Evolutionary conservation across 768 basidiomycete genomes (phyloP).

Genomic region (Rubroboletus pulcherrimus): DNA sequence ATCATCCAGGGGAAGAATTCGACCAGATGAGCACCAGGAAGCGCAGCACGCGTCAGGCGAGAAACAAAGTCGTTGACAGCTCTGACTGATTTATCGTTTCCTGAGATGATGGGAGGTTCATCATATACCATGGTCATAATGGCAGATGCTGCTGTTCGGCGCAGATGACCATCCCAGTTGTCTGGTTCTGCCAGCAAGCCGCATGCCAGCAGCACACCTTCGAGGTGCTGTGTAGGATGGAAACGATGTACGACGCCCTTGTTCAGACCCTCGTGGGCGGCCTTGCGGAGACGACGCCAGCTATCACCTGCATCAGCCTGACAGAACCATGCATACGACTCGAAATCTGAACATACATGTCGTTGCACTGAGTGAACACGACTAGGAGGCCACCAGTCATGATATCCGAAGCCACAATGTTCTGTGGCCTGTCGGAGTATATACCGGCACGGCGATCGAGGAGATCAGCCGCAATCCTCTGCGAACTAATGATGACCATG

Average conservation of each 20-base stretch:
- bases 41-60: conserved; percentile 31
- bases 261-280: conserved; percentile 4
- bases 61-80: conserved; percentile 20
- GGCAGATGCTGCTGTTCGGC: conserved; percentile 27
- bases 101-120: conserved; percentile 8
- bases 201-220: conserved; percentile 11
- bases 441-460: conserved; percentile 34
- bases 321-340: background rate
- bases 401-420: conserved; percentile 30
- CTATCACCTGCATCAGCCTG: background rate
- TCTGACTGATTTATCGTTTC: conserved; percentile 1
- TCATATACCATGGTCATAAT: conserved; percentile 28
- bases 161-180: conserved; percentile 32
- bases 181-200: conserved; percentile 25
- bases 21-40: conserved; percentile 36
- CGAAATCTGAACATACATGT: conserved; percentile 2
- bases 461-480: conserved; percentile 33
- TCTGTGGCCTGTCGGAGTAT: conserved; percentile 33
- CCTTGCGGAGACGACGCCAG: conserved; percentile 10
- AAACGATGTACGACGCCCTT: conserved; percentile 2
- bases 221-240: conserved; percentile 4
- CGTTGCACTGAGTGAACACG: conserved; percentile 18
- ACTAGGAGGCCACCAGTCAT: conserved; percentile 30
- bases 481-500: conserved; percentile 32
- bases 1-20: conserved; percentile 36